phyloP scores from a whole-genome alignment of 2,329 filamentous ascomycete species.

The Samsoniella hepiali region DNA sequence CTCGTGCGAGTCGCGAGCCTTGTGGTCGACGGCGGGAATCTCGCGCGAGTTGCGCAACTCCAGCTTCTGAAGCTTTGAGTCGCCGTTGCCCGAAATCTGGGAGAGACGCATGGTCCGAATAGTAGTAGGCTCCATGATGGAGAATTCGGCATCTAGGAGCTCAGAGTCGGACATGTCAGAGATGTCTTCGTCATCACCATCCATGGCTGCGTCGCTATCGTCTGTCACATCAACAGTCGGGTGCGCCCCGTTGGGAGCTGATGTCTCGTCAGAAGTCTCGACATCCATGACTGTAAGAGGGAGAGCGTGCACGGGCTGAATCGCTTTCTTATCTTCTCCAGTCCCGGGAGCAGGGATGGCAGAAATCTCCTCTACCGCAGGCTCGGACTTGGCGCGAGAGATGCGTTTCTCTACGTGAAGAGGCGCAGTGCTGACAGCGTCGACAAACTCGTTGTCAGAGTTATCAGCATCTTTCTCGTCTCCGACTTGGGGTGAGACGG shows the following conservation, averaged over 20 bases:
- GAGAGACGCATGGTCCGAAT: constrained; percentile 11
- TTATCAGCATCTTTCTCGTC: background rate
- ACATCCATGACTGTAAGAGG: too few species aligned
- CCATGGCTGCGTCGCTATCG: constrained; percentile 12
- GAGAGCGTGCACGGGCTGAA: too few species aligned
- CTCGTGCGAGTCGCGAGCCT: background rate
- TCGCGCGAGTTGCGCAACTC: constrained; percentile 16
- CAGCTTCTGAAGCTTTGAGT: constrained; percentile 20
- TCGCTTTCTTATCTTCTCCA: too few species aligned
- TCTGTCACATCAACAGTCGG: background rate
- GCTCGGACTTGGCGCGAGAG: background rate
- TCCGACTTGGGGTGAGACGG: background rate
- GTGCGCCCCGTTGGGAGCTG: background rate
- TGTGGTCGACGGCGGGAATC: background rate
- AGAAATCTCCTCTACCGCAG: background rate
- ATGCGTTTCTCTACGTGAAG: background rate
- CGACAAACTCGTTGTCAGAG: background rate
- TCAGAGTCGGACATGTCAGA: constrained; percentile 13
- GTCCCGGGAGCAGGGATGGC: background rate
- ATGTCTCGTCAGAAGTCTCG: too few species aligned
- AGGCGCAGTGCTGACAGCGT: background rate
- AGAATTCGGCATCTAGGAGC: constrained; percentile 15
- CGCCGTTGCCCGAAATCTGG: constrained; percentile 4
- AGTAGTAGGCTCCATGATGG: constrained; percentile 12
- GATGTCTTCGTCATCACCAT: constrained; percentile 11